Evolutionary conservation across 257 asterid genomes (phyloP).

Genomic region (Euphrasia confusa): DNA sequence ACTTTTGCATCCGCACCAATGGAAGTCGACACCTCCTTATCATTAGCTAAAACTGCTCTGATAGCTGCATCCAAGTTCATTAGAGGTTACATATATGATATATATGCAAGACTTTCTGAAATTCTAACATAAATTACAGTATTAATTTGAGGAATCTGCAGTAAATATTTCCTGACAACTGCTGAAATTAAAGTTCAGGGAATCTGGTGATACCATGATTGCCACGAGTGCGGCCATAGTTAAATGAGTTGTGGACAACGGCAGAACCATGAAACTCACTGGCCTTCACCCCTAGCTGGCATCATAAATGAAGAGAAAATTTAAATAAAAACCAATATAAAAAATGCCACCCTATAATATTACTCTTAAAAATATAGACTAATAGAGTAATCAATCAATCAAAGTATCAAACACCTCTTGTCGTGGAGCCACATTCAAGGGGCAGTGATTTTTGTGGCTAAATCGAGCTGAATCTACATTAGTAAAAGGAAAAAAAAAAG

Average conservation of each 20-base stretch:
- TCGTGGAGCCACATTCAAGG: conserved; percentile 29
- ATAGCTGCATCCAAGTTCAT: conserved; percentile 42
- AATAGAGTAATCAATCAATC: background rate
- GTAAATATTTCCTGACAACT: background rate
- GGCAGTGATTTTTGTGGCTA: conserved; percentile 26
- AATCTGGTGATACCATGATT: conserved; percentile 32
- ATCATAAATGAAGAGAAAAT: conserved; percentile 17
- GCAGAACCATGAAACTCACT: conserved; percentile 56
- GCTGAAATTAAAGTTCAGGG: background rate
- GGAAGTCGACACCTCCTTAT: conserved; percentile 43
- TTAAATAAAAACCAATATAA: background rate
- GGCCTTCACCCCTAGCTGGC: conserved; percentile 51
- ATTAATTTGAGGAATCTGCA: too few relatives aligned
- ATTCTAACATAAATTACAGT: too few relatives aligned
- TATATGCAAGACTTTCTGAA: too few relatives aligned
- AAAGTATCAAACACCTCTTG: conserved; percentile 35
- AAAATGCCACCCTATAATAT: background rate
- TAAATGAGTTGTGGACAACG: conserved; percentile 32
- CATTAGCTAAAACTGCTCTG: conserved; percentile 61
- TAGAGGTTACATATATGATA: background rate
- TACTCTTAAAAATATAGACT: background rate
- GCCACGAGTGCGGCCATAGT: conserved; percentile 26
- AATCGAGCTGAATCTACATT: conserved; percentile 34
- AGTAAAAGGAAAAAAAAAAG: background rate
- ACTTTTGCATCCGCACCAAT: conserved; percentile 35